These are phyloP conservation scores for Metarhizium brunneum DNA, from an alignment of 2,329 filamentous ascomycete species.

Conservation along the genomic window DNA sequence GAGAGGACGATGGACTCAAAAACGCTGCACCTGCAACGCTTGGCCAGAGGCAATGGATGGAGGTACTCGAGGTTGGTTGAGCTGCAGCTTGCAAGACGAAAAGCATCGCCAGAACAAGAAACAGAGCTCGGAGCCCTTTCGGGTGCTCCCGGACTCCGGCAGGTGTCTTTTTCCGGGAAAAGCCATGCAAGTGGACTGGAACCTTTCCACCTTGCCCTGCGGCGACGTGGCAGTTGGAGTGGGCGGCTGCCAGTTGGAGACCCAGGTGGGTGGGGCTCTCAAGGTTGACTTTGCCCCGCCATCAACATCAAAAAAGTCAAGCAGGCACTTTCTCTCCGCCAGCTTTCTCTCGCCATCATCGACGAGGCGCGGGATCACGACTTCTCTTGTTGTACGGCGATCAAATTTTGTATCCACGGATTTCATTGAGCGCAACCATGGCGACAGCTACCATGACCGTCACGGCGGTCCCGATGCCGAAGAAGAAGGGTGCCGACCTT, in stretches of 20 bases:
- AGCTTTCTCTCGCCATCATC: neutral
- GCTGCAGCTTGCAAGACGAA: constrained; percentile 11
- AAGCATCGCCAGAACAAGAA: constrained; percentile 6
- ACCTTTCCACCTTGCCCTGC: neutral
- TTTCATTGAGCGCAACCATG: constrained; percentile 18
- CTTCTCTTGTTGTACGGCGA: neutral
- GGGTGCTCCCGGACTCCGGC: constrained; percentile 14
- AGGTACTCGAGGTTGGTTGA: constrained; percentile 9
- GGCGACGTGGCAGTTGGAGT: neutral
- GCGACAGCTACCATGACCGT: constrained; percentile 52
- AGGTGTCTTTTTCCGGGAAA: constrained; percentile 15
- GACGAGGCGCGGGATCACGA: neutral
- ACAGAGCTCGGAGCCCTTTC: constrained; percentile 8
- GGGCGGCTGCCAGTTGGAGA: neutral
- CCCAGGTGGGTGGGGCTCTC: neutral
- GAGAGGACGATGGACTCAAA: constrained; percentile 4
- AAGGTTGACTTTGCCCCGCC: constrained; percentile 2
- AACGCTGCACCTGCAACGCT: constrained; percentile 12
- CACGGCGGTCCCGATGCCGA: constrained; percentile 55
- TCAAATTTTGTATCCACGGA: neutral
- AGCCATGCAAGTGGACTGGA: neutral
- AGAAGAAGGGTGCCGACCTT: constrained; percentile 64
- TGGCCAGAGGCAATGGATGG: constrained; percentile 10
- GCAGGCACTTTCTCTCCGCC: neutral
- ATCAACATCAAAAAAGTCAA: neutral